These are phyloP conservation scores for Sphaerobolus stellatus DNA, from an alignment of 1,284 basidiomycete genomes.

Conservation along the genomic window DNA sequence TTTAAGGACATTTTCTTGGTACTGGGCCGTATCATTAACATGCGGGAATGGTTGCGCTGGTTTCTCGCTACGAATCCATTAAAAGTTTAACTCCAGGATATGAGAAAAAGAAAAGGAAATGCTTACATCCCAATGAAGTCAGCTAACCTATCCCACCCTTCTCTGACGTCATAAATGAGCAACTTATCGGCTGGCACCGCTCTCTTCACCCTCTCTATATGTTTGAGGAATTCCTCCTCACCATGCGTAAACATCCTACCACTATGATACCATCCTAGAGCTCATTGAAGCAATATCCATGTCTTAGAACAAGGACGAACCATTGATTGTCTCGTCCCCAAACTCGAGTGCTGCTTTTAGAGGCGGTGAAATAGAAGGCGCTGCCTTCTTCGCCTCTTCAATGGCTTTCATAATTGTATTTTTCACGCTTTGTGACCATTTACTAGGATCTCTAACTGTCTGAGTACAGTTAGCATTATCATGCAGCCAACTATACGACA, in stretches of 20 bases:
- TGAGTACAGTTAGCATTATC: no score
- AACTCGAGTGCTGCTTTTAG: no score
- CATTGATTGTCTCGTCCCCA: no score
- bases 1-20: conserved; percentile 15
- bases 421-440: neutral
- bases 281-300: no score
- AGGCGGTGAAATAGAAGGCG: no score
- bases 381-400: no score
- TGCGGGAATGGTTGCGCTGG: neutral
- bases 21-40: neutral
- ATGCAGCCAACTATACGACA: no score
- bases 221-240: neutral
- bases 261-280: neutral
- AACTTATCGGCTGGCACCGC: conserved; percentile 2
- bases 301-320: neutral
- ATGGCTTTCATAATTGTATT: neutral
- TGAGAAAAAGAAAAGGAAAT: neutral
- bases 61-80: neutral
- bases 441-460: neutral
- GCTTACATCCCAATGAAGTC: conserved; percentile 4
- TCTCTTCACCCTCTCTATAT: neutral
- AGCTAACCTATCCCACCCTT: conserved; percentile 7
- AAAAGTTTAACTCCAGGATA: neutral
- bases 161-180: conserved; percentile 4
- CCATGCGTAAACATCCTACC: neutral